Base-by-base conservation (phyloP, 2,329 filamentous ascomycete genomes). In the Aotearoamyces nothofagi region DNA sequence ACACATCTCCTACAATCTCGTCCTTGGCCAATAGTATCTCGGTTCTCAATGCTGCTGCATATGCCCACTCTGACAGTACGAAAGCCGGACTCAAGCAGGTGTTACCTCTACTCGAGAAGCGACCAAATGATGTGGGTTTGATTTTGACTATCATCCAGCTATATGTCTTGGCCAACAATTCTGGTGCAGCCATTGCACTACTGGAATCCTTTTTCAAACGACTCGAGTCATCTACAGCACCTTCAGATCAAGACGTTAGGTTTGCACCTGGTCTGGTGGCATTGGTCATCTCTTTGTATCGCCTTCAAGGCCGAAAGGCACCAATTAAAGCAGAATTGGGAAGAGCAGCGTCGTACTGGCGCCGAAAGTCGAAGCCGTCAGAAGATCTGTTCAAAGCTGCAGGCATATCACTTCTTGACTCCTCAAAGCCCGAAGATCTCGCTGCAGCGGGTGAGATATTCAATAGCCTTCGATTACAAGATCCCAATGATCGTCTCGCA, bases 241-340 rank as follows among this genome's bases (percentile, higher is more conserved):
- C 63, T 3, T 60, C 66, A 10, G 63, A 76, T 33, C 61, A 71
- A 32, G 73, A 84, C 41, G 69, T 78, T 10, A 76, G 86, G 8
- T 90, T 77, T 50, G 76, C 82, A 15, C 87, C 90, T 0, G 87
- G 87, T 3, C 61, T 98, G 2, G 67, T 96, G 15, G 83, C 81
- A 1, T 61, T 87, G 2, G 61, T 80, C 3, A 76, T 92, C 7
- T 74, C 80, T 2, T 62, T 98, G 0, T 90, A 93, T 53, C 70
- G 71, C 41, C 58, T 65, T 2, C 77, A 90, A 49, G 76, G 78
- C 22, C 78, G 84, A 19, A 77, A 76, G 39, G 58, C 63, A 14
- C 73, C 79, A 16, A 72, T 80, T 36, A 79, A 79, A 37, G 55
- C 60, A 5, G 80, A 90, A 46, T 61, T 96, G 11, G 69, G 74